Conservation (phyloP, 768 basidiomycete genomes). For the Rhodotorula kratochvilovae region DNA sequence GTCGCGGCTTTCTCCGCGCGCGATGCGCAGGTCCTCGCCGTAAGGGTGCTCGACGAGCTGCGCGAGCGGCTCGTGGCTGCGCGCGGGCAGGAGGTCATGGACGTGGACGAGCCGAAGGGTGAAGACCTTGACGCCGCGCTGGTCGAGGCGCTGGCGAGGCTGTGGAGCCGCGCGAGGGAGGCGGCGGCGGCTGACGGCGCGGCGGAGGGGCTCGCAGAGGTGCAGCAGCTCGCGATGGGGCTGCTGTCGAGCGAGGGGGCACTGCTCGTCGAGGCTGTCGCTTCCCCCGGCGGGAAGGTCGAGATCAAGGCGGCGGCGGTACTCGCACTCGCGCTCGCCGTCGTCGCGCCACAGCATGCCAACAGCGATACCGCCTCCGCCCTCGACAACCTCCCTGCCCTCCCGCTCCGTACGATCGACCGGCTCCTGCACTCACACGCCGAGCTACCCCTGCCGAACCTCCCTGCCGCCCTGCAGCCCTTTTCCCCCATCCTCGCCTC, state of each 20-base stretch:
- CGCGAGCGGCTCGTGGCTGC: neutral
- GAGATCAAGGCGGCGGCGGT: constrained; percentile 1
- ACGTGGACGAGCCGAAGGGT: neutral
- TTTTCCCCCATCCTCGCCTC: neutral
- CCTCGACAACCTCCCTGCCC: neutral
- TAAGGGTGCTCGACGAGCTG: neutral
- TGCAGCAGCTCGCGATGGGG: neutral
- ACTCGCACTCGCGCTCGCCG: neutral
- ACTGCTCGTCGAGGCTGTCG: neutral
- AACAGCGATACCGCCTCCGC: neutral
- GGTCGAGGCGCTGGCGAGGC: neutral
- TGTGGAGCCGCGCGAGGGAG: neutral
- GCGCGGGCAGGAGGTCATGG: neutral
- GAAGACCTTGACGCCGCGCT: neutral
- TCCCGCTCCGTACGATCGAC: neutral
- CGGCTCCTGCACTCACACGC: neutral
- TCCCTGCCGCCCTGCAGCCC: neutral
- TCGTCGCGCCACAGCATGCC: neutral
- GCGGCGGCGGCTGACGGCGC: neutral
- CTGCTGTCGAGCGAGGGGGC: neutral
- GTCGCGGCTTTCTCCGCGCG: neutral
- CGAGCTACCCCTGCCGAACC: constrained; percentile 1
- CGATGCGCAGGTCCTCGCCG: neutral
- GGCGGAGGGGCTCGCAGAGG: neutral
- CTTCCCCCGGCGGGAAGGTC: neutral